phyloP scores from a whole-genome alignment of 768 basidiomycete species.

The Rickenella mellea region DNA sequence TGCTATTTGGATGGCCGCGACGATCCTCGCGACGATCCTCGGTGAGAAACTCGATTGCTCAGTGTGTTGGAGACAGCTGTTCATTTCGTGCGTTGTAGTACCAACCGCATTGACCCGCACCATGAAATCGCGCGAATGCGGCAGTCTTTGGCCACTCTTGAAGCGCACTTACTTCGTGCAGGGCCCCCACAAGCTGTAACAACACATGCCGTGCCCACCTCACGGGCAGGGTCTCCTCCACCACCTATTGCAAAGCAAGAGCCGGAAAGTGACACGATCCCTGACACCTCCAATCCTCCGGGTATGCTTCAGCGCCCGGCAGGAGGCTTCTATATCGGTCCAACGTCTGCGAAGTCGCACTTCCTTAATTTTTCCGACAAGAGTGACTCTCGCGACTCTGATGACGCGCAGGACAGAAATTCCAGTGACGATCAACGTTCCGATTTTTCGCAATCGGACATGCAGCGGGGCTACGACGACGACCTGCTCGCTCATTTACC shows the following conservation, averaged over 20 bases:
- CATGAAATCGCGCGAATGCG: slow-evolving; percentile 60
- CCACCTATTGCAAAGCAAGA: slow-evolving; percentile 16
- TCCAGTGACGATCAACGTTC: neutral
- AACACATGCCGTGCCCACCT: neutral
- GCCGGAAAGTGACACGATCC: slow-evolving; percentile 21
- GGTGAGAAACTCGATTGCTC: slow-evolving; percentile 29
- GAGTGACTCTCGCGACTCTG: slow-evolving; percentile 1
- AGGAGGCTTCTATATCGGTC: slow-evolving; percentile 70
- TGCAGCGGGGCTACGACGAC: slow-evolving; percentile 49
- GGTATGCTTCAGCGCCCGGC: slow-evolving; percentile 57
- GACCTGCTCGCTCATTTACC: slow-evolving; percentile 65
- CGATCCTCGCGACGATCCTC: slow-evolving; percentile 49
- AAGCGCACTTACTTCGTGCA: slow-evolving; percentile 45
- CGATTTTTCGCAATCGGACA: neutral
- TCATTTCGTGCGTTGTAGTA: neutral
- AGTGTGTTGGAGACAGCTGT: neutral
- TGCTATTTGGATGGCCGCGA: slow-evolving; percentile 62
- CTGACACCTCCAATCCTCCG: slow-evolving; percentile 32
- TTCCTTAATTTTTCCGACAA: neutral
- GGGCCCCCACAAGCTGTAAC: neutral
- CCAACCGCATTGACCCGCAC: slow-evolving; percentile 42
- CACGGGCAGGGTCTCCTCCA: too few species aligned
- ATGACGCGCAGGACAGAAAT: slow-evolving; percentile 2
- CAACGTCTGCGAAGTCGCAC: slow-evolving; percentile 50
- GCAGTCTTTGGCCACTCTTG: slow-evolving; percentile 58